Base-by-base conservation (phyloP, 2,329 filamentous ascomycete genomes). In the Lasiodiplodia theobromae region DNA sequence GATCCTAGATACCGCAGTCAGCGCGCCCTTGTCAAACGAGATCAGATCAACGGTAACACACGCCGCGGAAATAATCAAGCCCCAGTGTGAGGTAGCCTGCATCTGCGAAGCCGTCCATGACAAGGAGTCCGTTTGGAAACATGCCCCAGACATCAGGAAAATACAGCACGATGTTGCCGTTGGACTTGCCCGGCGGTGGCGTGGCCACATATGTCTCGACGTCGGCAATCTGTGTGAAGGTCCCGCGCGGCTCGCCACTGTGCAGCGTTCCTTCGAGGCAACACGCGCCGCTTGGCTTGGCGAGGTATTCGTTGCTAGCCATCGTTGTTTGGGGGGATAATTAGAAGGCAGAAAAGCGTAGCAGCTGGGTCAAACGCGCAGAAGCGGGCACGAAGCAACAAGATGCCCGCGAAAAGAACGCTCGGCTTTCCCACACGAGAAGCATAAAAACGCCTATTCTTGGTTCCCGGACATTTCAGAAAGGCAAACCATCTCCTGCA, bases 51-150 rank as follows among this genome's bases (percentile, higher is more conserved):
- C 10, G n/a, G 34, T 23, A 4, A 71, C 75, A 69, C 71, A 82
- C 81, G 5, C 81, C 82, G 11, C 76, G 75, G 68, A 84, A 84
- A 72, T 84, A 84, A 66, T 85, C 83, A 18, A 83, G 69, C 0
- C 82, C 82, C 23, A 84, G 69, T 0, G 80, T 78, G 10, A 77
- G 70, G 70, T 82, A 85, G 1, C 83, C 82, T 8, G 79, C 78
- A 68, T 82, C 79, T 12, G 82, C 81, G 69, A 84, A 83, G 2
- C 72, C 82, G 71, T 85, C 82, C 81, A 84, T 84, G 47, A 84
- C 71, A n/a, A 84, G 74, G 28, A 81, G 72, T 0, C 77, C 79
- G 60, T 84, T 84, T 12, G 73, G 77, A 69, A 79, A 83, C 70
- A 84, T 75, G 11, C 82, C 82, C 75, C 77, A 83, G 4, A 83